phyloP scores from a whole-genome alignment of 805 yeast genomes.

The Ogataea wickerhamii region DNA sequence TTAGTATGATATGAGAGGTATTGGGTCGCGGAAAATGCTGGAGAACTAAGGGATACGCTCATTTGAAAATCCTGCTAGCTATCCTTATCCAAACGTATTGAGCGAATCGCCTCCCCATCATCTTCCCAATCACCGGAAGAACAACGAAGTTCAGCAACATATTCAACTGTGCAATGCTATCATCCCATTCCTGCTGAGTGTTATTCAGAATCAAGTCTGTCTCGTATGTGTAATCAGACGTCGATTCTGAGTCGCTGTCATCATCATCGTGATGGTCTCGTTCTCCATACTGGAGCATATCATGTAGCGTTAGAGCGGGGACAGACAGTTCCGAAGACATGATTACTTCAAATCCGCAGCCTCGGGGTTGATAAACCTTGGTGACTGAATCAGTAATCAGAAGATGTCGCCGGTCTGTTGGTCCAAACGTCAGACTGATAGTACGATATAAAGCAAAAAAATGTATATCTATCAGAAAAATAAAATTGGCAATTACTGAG shows the following conservation, averaged over 20 bases:
- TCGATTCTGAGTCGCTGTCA: slow-evolving; percentile 15
- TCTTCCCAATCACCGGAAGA: slow-evolving; percentile 64
- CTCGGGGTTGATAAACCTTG: too few species aligned
- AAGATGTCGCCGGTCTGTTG: too few species aligned
- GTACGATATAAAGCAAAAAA: too few species aligned
- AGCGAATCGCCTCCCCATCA: slow-evolving; percentile 60
- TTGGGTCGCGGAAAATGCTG: too few species aligned
- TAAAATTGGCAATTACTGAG: too few species aligned
- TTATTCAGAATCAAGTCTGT: slow-evolving; percentile 29
- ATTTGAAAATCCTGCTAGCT: slow-evolving; percentile 21
- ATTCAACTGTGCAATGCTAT: slow-evolving; percentile 55
- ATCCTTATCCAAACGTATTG: slow-evolving; percentile 32
- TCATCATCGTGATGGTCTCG: slow-evolving; percentile 10
- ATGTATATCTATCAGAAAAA: too few species aligned
- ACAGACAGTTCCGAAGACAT: slow-evolving; percentile 6
- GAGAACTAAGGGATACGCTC: too few species aligned
- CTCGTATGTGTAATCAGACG: slow-evolving; percentile 30
- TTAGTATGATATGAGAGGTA: too few species aligned
- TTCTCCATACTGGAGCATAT: slow-evolving; percentile 1
- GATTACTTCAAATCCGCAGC: too few species aligned
- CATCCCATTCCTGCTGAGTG: slow-evolving; percentile 75
- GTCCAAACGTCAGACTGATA: too few species aligned
- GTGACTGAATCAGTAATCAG: too few species aligned
- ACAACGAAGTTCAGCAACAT: slow-evolving; percentile 57
- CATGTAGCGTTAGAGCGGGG: slow-evolving; percentile 14